A percentile compares a stretch with the other conserved stretches of the same genome.
Evolutionary conservation across 2,329 filamentous ascomycete genomes (phyloP).

Genomic region (Hirsutella rhossiliensis): DNA sequence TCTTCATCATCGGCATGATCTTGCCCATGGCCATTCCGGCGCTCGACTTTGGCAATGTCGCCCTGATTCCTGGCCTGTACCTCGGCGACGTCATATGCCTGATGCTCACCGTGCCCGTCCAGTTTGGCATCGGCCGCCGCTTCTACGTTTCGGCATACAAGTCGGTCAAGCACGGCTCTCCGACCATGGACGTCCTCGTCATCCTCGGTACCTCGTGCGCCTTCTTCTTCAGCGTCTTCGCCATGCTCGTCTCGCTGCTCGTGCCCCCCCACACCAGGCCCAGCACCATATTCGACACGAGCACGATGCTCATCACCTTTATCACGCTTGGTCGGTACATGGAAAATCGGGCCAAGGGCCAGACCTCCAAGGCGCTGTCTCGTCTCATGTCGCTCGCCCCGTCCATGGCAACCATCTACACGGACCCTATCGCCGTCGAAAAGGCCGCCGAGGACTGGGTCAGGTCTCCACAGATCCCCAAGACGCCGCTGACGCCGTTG

Average conservation of each 20-base stretch:
- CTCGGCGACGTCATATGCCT: slow-evolving; percentile 82
- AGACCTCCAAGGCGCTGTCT: slow-evolving; percentile 89
- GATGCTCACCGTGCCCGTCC: slow-evolving; percentile 76
- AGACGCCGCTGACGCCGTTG: slow-evolving; percentile 30
- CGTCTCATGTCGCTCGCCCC: slow-evolving; percentile 91
- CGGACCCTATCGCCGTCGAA: slow-evolving; percentile 83
- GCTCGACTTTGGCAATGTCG: slow-evolving; percentile 63
- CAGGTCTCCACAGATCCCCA: slow-evolving; percentile 15
- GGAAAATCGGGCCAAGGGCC: slow-evolving; percentile 89
- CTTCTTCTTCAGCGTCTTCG: slow-evolving; percentile 86
- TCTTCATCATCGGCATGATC: slow-evolving; percentile 87
- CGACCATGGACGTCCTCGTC: slow-evolving; percentile 96
- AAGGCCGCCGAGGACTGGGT: slow-evolving; percentile 76
- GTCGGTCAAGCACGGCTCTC: slow-evolving; percentile 77
- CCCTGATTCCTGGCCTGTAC: slow-evolving; percentile 63
- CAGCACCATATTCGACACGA: slow-evolving; percentile 89
- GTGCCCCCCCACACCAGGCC: slow-evolving; percentile 68
- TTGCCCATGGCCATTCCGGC: slow-evolving; percentile 72
- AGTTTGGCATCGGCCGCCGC: slow-evolving; percentile 90
- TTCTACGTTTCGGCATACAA: slow-evolving; percentile 94
- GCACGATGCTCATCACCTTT: slow-evolving; percentile 96
- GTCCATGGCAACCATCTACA: slow-evolving; percentile 94
- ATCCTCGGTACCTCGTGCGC: slow-evolving; percentile 88
- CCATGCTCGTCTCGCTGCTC: slow-evolving; percentile 73
- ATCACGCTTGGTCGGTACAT: slow-evolving; percentile 83